Evolutionary conservation across 805 yeast genomes (phyloP), one percentile per base, ranked within the genome.

Genomic region (Metschnikowia kofuensis): DNA sequence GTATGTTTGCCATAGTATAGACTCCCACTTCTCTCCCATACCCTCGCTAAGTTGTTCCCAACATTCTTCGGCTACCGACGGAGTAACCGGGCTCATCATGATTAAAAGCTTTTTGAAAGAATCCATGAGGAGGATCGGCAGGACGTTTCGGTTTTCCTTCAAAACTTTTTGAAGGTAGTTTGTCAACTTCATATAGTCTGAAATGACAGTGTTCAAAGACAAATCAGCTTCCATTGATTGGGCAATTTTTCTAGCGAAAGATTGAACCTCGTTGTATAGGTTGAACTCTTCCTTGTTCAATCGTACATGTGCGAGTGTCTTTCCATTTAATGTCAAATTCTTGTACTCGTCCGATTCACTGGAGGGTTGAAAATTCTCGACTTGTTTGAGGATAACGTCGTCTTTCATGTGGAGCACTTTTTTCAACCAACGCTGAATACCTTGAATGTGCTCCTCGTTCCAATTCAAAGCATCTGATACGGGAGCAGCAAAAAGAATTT

Each of bases 401-500:
- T 35, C 42, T 4, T 38, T 42, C 53, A 55, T 41, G 30, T 40
- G 54, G 4, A 83, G 44, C 4, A 89, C 80, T 53, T 82, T 81
- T 36, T 75, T 74, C 39, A 94, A 64, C 97, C 97, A 94, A 53
- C 98, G 77, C 62, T 89, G 87, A 35, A 87, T 77, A 4, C 99
- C 99, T 28, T 79, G 82, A 53, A 94, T 91, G 61, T 87, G 90
- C 3, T 76, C 71, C 58, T 89, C 96, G 59, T 92, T 95, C 99
- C 99, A 94, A 56, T 84, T 83, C 50, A 94, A 73, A 6, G 83
- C 80, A 57, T 90, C 96, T 1, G 78, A 69, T 6, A 92, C 79
- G 3, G 98, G 96, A 0, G 97, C 97, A 61, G 86, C 96, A 72
- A 94, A 94, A 12, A 94, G 67, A 51, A 94, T 82, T 62, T 92